Evolutionary conservation across 1,139 yeast genomes (phyloP).

Genomic region (Blastobotrys apis): DNA sequence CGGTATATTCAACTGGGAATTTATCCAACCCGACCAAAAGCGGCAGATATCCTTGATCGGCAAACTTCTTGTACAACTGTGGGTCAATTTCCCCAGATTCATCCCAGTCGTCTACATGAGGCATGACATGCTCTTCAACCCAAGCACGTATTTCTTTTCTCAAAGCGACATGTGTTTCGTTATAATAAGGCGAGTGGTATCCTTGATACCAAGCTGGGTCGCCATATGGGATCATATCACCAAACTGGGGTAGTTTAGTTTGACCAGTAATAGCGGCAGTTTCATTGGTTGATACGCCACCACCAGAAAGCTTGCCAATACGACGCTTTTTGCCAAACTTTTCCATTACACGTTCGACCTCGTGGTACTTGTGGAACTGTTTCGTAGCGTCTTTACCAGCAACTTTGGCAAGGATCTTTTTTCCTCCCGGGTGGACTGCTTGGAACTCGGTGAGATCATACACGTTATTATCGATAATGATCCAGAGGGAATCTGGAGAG

Average conservation of each 20-base stretch:
- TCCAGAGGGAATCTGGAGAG: constrained; percentile 76
- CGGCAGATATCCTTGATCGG: constrained; percentile 34
- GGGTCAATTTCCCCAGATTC: constrained; percentile 34
- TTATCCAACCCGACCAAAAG: constrained; percentile 33
- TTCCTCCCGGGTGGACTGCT: constrained; percentile 94
- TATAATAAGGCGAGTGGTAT: constrained; percentile 39
- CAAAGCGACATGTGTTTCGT: constrained; percentile 38
- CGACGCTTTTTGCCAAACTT: constrained; percentile 38
- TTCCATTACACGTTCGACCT: constrained; percentile 38
- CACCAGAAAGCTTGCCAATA: constrained; percentile 34
- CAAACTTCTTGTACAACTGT: constrained; percentile 33
- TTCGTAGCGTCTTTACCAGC: constrained; percentile 93
- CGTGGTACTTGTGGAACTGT: constrained; percentile 53
- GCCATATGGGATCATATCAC: constrained; percentile 42
- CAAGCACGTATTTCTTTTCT: constrained; percentile 39
- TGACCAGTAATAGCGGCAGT: constrained; percentile 16
- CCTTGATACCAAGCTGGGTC: constrained; percentile 45
- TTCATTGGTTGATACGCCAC: constrained; percentile 10
- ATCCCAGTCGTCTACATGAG: constrained; percentile 43
- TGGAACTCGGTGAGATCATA: constrained; percentile 79
- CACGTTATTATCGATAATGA: constrained; percentile 79
- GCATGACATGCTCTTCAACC: constrained; percentile 39
- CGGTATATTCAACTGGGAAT: constrained; percentile 36
- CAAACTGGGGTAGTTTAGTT: constrained; percentile 30
- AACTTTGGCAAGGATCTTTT: constrained; percentile 61